Conservation (phyloP, 179 eudicot genomes). For the Monotropa hypopitys region DNA sequence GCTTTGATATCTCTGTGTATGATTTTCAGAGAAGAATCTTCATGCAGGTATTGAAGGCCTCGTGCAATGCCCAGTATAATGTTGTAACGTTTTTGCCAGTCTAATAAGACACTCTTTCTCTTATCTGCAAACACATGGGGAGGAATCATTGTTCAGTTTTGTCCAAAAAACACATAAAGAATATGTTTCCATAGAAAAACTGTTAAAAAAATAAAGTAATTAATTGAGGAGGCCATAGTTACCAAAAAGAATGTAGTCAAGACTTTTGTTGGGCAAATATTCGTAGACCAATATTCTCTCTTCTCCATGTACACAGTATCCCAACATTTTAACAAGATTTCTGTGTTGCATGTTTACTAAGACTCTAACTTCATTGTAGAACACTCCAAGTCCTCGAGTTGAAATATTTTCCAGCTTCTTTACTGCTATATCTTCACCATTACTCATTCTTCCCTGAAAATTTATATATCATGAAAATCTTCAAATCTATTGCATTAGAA, state of each 20-base stretch:
- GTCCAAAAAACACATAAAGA: no score
- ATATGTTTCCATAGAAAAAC: no score
- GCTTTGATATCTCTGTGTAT: slow-evolving; percentile 6
- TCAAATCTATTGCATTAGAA: no score
- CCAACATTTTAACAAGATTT: background rate
- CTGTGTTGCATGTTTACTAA: slow-evolving; percentile 1
- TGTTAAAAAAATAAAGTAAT: no score
- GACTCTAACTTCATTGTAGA: background rate
- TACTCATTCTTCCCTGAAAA: background rate
- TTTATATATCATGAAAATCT: background rate
- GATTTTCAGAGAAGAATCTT: background rate
- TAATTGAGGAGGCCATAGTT: background rate
- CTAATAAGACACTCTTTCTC: background rate
- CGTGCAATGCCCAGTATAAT: slow-evolving; percentile 7
- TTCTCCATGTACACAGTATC: background rate
- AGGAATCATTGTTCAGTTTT: no score
- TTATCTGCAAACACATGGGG: background rate
- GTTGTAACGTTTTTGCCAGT: slow-evolving; percentile 7
- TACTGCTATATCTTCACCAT: slow-evolving; percentile 6
- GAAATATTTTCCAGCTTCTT: slow-evolving; percentile 3
- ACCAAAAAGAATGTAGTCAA: slow-evolving; percentile 4
- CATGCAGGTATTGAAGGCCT: slow-evolving; percentile 1
- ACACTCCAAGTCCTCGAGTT: background rate
- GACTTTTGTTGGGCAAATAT: slow-evolving; percentile 6
- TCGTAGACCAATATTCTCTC: slow-evolving; percentile 4